Base-by-base conservation (phyloP, 2,329 filamentous ascomycete species). In the Cladosporium sp. region DNA sequence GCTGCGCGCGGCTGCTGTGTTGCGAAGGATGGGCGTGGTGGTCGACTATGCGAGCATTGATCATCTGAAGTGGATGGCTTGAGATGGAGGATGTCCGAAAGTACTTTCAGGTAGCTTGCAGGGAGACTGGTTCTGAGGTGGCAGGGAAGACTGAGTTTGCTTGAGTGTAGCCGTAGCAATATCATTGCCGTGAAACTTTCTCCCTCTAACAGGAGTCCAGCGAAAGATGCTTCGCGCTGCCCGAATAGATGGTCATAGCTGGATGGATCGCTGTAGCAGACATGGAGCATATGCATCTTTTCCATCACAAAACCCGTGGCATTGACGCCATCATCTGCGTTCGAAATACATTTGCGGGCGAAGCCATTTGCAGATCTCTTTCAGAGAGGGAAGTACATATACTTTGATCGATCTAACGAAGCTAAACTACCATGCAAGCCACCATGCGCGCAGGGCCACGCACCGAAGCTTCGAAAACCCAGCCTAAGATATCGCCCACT, bases 141-240 rank as follows among this genome's bases (percentile, higher is more conserved):
- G n/a, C n/a, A n/a, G n/a, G n/a, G n/a, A n/a, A n/a, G n/a, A n/a
- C n/a, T n/a, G n/a, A n/a, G n/a, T n/a, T n/a, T n/a, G n/a, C n/a
- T n/a, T n/a, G n/a, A n/a, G n/a, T n/a, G n/a, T n/a, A n/a, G n/a
- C n/a, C n/a, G n/a, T n/a, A n/a, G n/a, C n/a, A n/a, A n/a, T n/a
- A n/a, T n/a, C n/a, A n/a, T n/a, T n/a, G n/a, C n/a, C n/a, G n/a
- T n/a, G n/a, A n/a, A n/a, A n/a, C n/a, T n/a, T n/a, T n/a, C n/a
- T n/a, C n/a, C n/a, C n/a, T n/a, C n/a, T n/a, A n/a, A n/a, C n/a
- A n/a, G n/a, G n/a, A n/a, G n/a, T 26, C 23, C 63, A 82, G 83
- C 52, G 86, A 88, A 75, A 79, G 86, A 63, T 88, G 86, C 72
- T 88, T 88, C 79, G 83, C 84, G 2, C 28, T 76, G 81, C 21